Conservation (phyloP, 2,329 filamentous ascomycete species). For the Purpureocillium takamizusanense region DNA sequence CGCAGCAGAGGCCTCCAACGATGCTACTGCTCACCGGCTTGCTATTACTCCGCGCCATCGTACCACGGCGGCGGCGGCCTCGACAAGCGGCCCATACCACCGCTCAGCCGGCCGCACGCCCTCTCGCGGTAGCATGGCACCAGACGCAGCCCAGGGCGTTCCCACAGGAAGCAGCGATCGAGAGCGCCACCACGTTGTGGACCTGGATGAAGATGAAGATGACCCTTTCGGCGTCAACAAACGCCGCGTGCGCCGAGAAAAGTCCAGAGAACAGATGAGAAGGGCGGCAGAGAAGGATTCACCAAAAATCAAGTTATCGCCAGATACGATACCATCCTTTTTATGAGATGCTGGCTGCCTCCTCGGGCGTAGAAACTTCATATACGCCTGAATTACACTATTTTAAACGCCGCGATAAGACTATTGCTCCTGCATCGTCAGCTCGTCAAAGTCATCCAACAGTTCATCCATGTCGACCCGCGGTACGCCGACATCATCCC, state of each 20-base stretch:
- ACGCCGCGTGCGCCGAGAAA: constrained; percentile 18
- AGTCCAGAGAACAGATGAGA: constrained; percentile 19
- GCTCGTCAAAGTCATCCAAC: constrained; percentile 87
- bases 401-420: constrained; percentile 25
- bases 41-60: too few species aligned
- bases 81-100: too few species aligned
- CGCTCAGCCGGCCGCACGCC: too few species aligned
- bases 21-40: too few species aligned
- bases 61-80: too few species aligned
- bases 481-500: constrained; percentile 53
- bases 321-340: constrained; percentile 28
- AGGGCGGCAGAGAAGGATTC: constrained; percentile 8
- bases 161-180: not conserved
- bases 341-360: constrained; percentile 13
- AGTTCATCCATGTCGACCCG: constrained; percentile 72
- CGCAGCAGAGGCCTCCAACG: too few species aligned
- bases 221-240: constrained; percentile 25
- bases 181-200: constrained; percentile 1
- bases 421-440: constrained; percentile 36
- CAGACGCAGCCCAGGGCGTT: not conserved
- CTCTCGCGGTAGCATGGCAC: too few species aligned
- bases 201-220: constrained; percentile 18
- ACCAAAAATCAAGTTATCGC: constrained; percentile 10
- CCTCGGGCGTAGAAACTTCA: not conserved
- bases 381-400: not conserved